Conservation (phyloP, 1,139 yeast species). For the Pichia sorboxylosa region DNA sequence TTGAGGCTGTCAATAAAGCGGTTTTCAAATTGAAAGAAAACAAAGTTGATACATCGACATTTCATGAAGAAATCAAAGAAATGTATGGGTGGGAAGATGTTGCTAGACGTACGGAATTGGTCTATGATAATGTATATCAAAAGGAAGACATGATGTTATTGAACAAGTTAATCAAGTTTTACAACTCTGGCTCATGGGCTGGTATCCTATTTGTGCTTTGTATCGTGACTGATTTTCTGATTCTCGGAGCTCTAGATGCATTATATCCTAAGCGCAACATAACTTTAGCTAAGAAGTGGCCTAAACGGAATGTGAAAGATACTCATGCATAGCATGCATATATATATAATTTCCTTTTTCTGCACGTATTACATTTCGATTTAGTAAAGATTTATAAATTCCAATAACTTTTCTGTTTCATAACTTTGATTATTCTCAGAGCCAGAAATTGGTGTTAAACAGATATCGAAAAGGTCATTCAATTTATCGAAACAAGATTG, state of each 20-base stretch:
- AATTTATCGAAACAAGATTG: no score
- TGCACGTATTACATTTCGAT: no score
- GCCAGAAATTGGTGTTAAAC: not conserved
- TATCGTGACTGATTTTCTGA: constrained; percentile 65
- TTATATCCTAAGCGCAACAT: constrained; percentile 56
- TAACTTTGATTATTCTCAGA: constrained; percentile 1
- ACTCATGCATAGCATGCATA: no score
- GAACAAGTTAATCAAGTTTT: constrained; percentile 45
- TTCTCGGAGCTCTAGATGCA: constrained; percentile 55
- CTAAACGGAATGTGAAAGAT: no score
- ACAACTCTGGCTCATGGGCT: constrained; percentile 73
- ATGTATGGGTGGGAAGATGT: constrained; percentile 95
- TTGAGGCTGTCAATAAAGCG: constrained; percentile 56
- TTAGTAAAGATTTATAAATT: constrained; percentile 5
- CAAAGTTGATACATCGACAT: constrained; percentile 55
- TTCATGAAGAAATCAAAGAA: constrained; percentile 64
- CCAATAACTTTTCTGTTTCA: constrained; percentile 3
- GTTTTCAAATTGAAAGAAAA: constrained; percentile 46
- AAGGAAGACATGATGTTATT: constrained; percentile 33
- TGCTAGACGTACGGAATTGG: constrained; percentile 74
- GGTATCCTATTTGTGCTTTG: constrained; percentile 72
- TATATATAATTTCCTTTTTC: no score
- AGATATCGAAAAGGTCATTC: constrained; percentile 6
- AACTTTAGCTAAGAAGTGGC: constrained; percentile 75
- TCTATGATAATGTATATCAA: constrained; percentile 40